Conservation (phyloP, 345 rosid species). For the Hibiscus tridactylites region DNA sequence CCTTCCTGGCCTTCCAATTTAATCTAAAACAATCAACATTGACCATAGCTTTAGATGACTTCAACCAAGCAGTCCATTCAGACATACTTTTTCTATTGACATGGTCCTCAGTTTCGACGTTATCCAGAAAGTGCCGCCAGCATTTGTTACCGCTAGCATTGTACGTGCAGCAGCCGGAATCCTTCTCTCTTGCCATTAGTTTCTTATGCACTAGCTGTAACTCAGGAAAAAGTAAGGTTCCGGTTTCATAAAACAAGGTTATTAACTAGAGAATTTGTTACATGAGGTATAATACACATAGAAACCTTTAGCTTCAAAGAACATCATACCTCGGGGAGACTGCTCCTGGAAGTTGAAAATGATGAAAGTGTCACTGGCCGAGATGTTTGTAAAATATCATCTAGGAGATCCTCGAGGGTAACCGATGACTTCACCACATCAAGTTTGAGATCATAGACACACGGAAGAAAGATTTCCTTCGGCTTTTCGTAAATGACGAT, state of each 20-base stretch:
- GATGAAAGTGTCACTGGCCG: slow-evolving; percentile 17
- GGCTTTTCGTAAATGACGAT: slow-evolving; percentile 21
- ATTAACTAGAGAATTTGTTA: background rate
- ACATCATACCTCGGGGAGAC: slow-evolving; percentile 22
- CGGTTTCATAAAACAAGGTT: background rate
- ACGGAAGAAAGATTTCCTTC: slow-evolving; percentile 14
- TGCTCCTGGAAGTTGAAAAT: slow-evolving; percentile 19
- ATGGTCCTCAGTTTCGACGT: no score
- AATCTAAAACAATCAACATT: no score
- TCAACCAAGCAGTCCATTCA: no score
- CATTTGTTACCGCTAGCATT: background rate
- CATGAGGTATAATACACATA: background rate
- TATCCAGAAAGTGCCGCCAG: no score
- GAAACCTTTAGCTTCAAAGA: background rate
- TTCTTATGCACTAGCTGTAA: slow-evolving; percentile 11
- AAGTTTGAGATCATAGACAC: slow-evolving; percentile 13
- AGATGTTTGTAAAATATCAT: slow-evolving; percentile 18
- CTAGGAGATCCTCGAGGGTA: slow-evolving; percentile 18
- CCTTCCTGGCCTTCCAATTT: no score
- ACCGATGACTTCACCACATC: slow-evolving; percentile 20
- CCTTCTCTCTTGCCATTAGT: slow-evolving; percentile 12
- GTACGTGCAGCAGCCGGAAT: slow-evolving; percentile 23
- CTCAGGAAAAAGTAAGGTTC: background rate
- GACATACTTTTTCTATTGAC: no score
- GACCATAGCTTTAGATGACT: no score